Evolutionary conservation across 805 yeast species (phyloP).

Genomic region (Candida sonorensis): DNA sequence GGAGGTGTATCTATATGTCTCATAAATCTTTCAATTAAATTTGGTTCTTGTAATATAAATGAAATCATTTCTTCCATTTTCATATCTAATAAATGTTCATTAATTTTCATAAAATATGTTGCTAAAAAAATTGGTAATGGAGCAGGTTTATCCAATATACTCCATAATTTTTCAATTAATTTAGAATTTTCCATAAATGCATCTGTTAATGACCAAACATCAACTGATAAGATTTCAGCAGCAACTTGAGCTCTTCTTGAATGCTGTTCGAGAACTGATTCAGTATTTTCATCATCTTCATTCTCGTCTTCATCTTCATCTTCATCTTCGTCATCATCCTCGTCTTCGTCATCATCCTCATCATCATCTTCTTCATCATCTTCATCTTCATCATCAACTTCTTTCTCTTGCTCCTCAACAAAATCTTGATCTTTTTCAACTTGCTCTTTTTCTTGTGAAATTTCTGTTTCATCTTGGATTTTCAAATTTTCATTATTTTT

Average conservation of each 20-base stretch:
- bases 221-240: constrained; percentile 84
- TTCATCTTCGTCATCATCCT: constrained; percentile 20
- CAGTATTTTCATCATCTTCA: constrained; percentile 25
- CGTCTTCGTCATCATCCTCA: constrained; percentile 14
- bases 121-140: constrained; percentile 73
- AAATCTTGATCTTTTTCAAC: background rate
- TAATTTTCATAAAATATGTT: constrained; percentile 84
- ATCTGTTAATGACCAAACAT: constrained; percentile 90
- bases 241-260: constrained; percentile 56
- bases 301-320: constrained; percentile 23
- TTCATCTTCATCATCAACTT: constrained; percentile 6
- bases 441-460: background rate
- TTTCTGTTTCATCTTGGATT: too few relatives aligned
- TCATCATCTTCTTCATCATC: constrained; percentile 7
- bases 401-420: constrained; percentile 1
- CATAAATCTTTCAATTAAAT: constrained; percentile 73
- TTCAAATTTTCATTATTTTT: too few relatives aligned
- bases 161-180: constrained; percentile 70
- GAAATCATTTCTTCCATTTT: constrained; percentile 72
- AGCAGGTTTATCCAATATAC: constrained; percentile 58
- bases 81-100: constrained; percentile 84
- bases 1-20: constrained; percentile 90
- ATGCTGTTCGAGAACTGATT: constrained; percentile 28
- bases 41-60: constrained; percentile 63
- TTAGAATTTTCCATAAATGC: constrained; percentile 72